phyloP scores from a whole-genome alignment of 768 basidiomycete genomes.

The Strobilomyces dryophilus region DNA sequence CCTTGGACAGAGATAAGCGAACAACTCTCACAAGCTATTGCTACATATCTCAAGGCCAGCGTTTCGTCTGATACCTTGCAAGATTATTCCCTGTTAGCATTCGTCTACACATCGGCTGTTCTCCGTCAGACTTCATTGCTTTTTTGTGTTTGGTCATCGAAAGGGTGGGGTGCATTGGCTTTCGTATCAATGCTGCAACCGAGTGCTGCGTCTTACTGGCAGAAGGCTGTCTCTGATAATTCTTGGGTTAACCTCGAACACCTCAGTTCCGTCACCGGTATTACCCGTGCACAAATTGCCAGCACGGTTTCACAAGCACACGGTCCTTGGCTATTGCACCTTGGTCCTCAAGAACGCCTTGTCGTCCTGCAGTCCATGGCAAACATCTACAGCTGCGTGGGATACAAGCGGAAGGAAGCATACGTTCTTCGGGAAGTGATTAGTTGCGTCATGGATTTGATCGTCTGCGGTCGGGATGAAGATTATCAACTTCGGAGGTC shows the following conservation, averaged over 20 bases:
- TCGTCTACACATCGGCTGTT: slow-evolving; percentile 62
- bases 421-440: slow-evolving; percentile 83
- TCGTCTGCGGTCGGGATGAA: slow-evolving; percentile 83
- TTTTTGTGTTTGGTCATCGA: slow-evolving; percentile 79
- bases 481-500: slow-evolving; percentile 45
- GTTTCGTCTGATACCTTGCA: slow-evolving; percentile 49
- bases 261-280: slow-evolving; percentile 61
- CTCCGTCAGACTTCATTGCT: slow-evolving; percentile 72
- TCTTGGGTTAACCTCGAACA: slow-evolving; percentile 57
- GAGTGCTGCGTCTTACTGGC: slow-evolving; percentile 53
- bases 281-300: slow-evolving; percentile 67
- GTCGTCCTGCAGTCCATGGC: slow-evolving; percentile 65
- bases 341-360: slow-evolving; percentile 74
- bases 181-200: slow-evolving; percentile 72
- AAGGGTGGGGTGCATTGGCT: slow-evolving; percentile 81
- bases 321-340: slow-evolving; percentile 82
- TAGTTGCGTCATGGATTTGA: slow-evolving; percentile 76
- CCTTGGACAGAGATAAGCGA: slow-evolving; percentile 76
- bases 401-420: slow-evolving; percentile 85
- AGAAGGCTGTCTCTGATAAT: slow-evolving; percentile 51
- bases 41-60: slow-evolving; percentile 56
- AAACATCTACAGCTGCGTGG: slow-evolving; percentile 73
- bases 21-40: slow-evolving; percentile 60
- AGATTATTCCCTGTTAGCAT: slow-evolving; percentile 58
- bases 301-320: slow-evolving; percentile 65